Evolutionary conservation across 305 asterid genomes (phyloP), one percentile per base, ranked within the genome.

Genomic region (Fraxinus albicans): DNA sequence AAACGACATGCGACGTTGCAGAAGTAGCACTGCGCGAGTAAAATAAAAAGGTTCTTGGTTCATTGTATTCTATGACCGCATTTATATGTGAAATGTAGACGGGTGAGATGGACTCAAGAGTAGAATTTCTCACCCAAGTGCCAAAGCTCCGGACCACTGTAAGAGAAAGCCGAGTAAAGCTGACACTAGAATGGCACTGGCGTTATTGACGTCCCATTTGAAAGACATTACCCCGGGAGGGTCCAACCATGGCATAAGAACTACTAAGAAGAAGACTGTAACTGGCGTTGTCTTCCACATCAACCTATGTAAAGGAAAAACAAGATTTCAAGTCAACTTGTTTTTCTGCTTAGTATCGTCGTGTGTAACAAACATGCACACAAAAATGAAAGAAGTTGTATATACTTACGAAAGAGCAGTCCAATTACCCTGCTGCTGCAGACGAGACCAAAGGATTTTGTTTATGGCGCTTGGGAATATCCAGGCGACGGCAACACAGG

Each of bases 61-160:
- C n/a, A 44, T 44, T 44, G 55, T 13, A 77, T 40, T 23, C 0
- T 23, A 38, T 36, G 13, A 21, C 53, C 10, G 2, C 19, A 21
- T 12, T 19, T 60, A 60, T 21, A 8, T 7, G 13, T 10, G 4
- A 23, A 47, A 31, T 73, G 33, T 35, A 77, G 35, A 75, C 3
- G 19, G 19, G 19, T 50, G 53, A 1, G 35, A 47, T 36, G 13
- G 34, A 27, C 53, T 29, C 10, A 35, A 29, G 36, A 8, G 21
- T 19, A 86, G 25, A 80, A 42, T 34, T 8, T 21, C 87, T 58
- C 80, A 95, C 98, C 98, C 98, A 10, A 95, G 98, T 23, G 98
- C 98, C 58, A 95, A 90, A 83, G 98, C 98, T 77, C 98, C 98
- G 4, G 98, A 95, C 96, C 95, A 94, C 84, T 95, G 98, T 88